These are phyloP conservation scores for Protea cynaroides DNA, from an alignment of 164 flowering plant species.

Conservation along the genomic window DNA sequence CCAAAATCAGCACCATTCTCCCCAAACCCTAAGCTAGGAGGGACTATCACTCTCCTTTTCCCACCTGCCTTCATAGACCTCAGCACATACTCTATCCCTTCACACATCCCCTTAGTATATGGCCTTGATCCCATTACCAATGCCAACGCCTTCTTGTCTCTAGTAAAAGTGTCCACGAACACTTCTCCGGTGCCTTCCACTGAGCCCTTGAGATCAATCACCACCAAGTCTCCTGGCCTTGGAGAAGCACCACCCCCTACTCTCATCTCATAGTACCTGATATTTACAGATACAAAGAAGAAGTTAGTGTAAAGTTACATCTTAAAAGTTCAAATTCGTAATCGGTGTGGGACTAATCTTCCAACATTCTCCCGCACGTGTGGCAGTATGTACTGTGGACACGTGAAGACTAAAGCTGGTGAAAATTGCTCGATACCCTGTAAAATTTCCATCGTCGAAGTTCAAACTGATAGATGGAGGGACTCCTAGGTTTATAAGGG, in stretches of 20 bases:
- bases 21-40: constrained; percentile 68
- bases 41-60: constrained; percentile 63
- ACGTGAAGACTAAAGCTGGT: too few relatives aligned
- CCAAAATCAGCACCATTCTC: constrained; percentile 80
- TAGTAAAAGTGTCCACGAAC: constrained; percentile 67
- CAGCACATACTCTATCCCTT: constrained; percentile 72
- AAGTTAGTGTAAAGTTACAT: too few relatives aligned
- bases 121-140: constrained; percentile 87
- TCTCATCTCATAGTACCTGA: constrained; percentile 65
- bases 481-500: too few relatives aligned
- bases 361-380: too few relatives aligned
- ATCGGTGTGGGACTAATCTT: too few relatives aligned
- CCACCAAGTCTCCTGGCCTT: constrained; percentile 68
- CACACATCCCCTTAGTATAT: constrained; percentile 81
- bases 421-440: too few relatives aligned
- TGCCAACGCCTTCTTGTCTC: constrained; percentile 58
- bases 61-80: constrained; percentile 80
- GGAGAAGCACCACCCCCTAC: constrained; percentile 75
- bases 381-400: too few relatives aligned
- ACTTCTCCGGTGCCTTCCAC: constrained; percentile 48
- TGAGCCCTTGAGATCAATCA: constrained; percentile 60
- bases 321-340: too few relatives aligned
- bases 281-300: too few relatives aligned
- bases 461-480: too few relatives aligned
- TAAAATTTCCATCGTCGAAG: too few relatives aligned